Base-by-base conservation (phyloP, 2,329 filamentous ascomycete genomes). In the Botrytis tulipae region DNA sequence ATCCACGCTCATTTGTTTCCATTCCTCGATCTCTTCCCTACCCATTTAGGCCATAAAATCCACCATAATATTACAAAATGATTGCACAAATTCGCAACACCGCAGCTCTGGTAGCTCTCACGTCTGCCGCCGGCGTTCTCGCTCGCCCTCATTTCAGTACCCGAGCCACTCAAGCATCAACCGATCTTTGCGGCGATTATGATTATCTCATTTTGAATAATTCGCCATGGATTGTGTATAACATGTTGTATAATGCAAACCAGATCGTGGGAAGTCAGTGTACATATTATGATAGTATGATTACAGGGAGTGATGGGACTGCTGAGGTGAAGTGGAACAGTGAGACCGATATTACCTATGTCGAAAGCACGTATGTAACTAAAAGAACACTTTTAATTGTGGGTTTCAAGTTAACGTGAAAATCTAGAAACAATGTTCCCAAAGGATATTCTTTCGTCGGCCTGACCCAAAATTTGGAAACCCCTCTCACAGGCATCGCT, bases 291-390 rank as follows among this genome's bases (percentile, higher is more conserved):
- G 62, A 66, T 37, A 48, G 29, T 7, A 46, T 66, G 25, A 18
- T 66, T 9, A 66, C 62, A 25, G 62, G 44, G 0, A 66, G 62
- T 35, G 62, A 48, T 35, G 62, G 62, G 4, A 66, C 62, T 25
- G 44, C 42, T 16, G 62, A 48, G 22, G 62, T 66, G 44, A 48
- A 66, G 62, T 66, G 62, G 62, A 66, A 66, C 46, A 48, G 42
- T 9, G 42, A 66, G 62, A 66, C 44, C 1, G 62, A 66, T 48
- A 66, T 66, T 2, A 48, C 62, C 4, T 66, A 66, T 66, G 62
- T 66, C 7, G 42, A 66, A 7, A 66, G 42, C 62, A 66, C 62
- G 62, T 66, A 66, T 25, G 62, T 37, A 57, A 25, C 35, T 46
- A 2, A 4, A 14, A 7, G 5, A 2, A 48, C 6, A 16, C 7